Evolutionary conservation across 108 stramenopile species (phyloP).

Genomic region (Discostella pseudostelligera): DNA sequence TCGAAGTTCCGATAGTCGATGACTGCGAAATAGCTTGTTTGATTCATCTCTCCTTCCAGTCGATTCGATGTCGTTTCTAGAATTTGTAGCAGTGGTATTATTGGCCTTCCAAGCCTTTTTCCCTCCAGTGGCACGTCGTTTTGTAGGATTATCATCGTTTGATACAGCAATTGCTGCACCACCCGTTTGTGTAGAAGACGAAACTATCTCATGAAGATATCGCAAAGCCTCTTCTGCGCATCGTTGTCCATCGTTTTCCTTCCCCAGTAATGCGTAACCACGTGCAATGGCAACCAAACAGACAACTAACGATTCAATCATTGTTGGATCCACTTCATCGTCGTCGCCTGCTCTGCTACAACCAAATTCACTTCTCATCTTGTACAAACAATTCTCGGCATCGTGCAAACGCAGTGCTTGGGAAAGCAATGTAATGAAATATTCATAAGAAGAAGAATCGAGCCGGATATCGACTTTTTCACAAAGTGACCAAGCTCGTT

Average conservation of each 20-base stretch:
- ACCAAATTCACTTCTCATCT: slow-evolving; percentile 52
- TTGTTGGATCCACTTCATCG: slow-evolving; percentile 39
- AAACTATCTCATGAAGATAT: background rate
- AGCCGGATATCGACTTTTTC: slow-evolving; percentile 9
- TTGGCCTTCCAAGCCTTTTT: slow-evolving; percentile 54
- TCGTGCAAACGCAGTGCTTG: slow-evolving; percentile 65
- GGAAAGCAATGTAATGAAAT: slow-evolving; percentile 66
- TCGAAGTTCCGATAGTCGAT: slow-evolving; percentile 69
- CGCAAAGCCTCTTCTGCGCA: slow-evolving; percentile 32
- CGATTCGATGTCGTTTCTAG: slow-evolving; percentile 8
- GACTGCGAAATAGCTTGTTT: slow-evolving; percentile 70
- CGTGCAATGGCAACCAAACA: slow-evolving; percentile 62
- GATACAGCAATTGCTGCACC: background rate
- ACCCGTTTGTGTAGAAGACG: slow-evolving; percentile 12
- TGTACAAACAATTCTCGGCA: slow-evolving; percentile 49
- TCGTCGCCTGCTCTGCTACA: background rate
- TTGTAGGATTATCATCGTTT: background rate
- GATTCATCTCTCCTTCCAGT: slow-evolving; percentile 60
- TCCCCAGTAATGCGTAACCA: slow-evolving; percentile 59
- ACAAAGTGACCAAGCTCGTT: slow-evolving; percentile 61
- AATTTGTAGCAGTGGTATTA: slow-evolving; percentile 9
- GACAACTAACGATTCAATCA: slow-evolving; percentile 58
- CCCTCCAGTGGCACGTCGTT: slow-evolving; percentile 24
- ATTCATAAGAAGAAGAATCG: slow-evolving; percentile 87
- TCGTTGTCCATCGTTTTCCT: slow-evolving; percentile 31